These are phyloP conservation scores for Coemansia sp. DNA, from an alignment of 192 early-diverging fungal species.

Conservation along the genomic window DNA sequence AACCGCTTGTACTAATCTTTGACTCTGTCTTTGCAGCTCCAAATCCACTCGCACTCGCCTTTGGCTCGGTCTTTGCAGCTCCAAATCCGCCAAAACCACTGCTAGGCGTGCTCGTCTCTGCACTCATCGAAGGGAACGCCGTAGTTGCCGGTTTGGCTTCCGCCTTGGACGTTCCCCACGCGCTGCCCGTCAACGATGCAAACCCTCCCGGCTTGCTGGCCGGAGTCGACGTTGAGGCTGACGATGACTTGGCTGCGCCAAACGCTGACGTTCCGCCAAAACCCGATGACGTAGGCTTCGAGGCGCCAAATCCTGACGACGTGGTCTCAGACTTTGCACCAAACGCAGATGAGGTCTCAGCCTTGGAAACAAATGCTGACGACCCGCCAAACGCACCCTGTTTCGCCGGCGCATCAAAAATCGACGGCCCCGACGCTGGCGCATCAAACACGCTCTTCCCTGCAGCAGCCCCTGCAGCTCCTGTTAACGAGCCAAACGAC, in stretches of 20 bases:
- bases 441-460: slow-evolving; percentile 38
- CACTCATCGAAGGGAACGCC: background rate
- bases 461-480: background rate
- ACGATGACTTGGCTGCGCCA: background rate
- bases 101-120: background rate
- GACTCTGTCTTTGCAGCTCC: background rate
- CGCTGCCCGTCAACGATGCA: background rate
- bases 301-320: slow-evolving; percentile 1
- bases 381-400: background rate
- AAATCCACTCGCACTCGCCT: background rate
- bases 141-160: background rate
- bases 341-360: too few relatives aligned
- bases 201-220: background rate
- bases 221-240: background rate
- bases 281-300: background rate
- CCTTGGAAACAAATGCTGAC: background rate
- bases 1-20: slow-evolving; percentile 1
- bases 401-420: slow-evolving; percentile 22
- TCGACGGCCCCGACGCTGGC: slow-evolving; percentile 16
- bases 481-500: slow-evolving; percentile 24
- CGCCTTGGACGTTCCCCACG: background rate
- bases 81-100: slow-evolving; percentile 3
- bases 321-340: slow-evolving; percentile 1
- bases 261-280: background rate
- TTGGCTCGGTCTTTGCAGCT: background rate